Base-by-base conservation (phyloP, 768 basidiomycete genomes). In the Hygrophoropsis aurantiaca region DNA sequence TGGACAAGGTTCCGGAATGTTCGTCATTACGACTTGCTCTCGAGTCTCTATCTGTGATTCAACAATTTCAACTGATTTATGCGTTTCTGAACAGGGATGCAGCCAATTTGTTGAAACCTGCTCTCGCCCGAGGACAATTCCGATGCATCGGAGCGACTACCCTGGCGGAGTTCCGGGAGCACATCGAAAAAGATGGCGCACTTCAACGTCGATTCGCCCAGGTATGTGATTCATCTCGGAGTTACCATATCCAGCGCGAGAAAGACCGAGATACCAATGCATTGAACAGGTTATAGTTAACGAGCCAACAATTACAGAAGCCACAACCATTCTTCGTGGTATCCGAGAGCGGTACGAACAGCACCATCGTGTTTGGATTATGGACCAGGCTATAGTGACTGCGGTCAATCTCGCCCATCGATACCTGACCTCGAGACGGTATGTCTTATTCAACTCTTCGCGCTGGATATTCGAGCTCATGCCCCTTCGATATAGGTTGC, bases 131-230 rank as follows among this genome's bases (percentile, higher is more conserved):
- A 42, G 47, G 47, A 9, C 47, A 49, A 27, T 49, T 49, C 34
- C 11, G 42, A 5, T 49, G 47, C 30, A 44, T 49, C 18, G 47
- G 47, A n/a, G 47, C 47, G 8, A 49, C 47, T 6, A 49, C 47
- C 7, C 20, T 43, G 5, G 32, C 47, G 16, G 47, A 49, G 20
- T 49, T 42, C 37, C 47, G 47, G 32, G 47, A 49, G 19, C 42
- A 49, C 27, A 49, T 49, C 21, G 47, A 49, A 24, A 49, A 49
- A 49, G 47, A 49, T 20, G 47, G 47, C 4, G 47, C 47, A 15
- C 47, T 49, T 44, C 41, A 39, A 11, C 47, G 47, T 10, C 47
- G 47, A 37, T 49, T 49, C 20, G 47, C 41, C 11, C 47, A 49
- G 34, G 47, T 26, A 24, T 13, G 47, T 34, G 20, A 9, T 9